Evolutionary conservation across 1,284 basidiomycete genomes (phyloP).

Genomic region (Sanghuangporus baumii): DNA sequence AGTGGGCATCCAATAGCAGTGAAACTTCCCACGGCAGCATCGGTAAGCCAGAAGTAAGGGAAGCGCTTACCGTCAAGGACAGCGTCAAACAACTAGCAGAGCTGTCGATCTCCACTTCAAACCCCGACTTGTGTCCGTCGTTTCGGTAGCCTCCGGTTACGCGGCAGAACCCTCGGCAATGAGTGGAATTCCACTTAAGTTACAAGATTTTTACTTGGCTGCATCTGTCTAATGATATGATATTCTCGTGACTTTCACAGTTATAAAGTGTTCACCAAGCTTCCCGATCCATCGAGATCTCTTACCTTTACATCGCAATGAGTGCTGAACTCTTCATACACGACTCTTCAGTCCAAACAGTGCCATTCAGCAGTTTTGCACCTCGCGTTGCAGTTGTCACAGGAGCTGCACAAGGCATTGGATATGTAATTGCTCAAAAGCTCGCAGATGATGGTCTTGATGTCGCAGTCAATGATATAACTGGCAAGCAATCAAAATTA

Average conservation of each 20-base stretch:
- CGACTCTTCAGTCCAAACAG: background rate
- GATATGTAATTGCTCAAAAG: conserved; percentile 16
- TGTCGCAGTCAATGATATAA: conserved; percentile 20
- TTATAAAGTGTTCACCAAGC: no score
- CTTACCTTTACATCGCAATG: background rate
- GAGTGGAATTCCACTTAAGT: no score
- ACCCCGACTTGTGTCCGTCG: no score
- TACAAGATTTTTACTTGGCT: no score
- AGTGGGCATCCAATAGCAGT: no score
- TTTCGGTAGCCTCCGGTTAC: no score
- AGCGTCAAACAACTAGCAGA: no score
- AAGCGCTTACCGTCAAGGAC: no score
- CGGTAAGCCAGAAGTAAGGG: no score
- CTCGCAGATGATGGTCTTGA: conserved; percentile 20
- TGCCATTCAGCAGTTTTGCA: background rate
- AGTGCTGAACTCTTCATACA: background rate
- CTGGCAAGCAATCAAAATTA: background rate
- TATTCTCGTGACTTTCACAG: background rate
- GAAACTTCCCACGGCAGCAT: no score
- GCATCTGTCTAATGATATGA: background rate
- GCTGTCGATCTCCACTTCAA: no score
- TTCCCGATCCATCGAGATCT: background rate
- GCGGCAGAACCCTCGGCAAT: no score
- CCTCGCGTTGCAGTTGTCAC: conserved; percentile 10
- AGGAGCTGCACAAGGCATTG: conserved; percentile 23